Conservation (phyloP, 2,329 filamentous ascomycete species). For the Aureobasidium pullulans region DNA sequence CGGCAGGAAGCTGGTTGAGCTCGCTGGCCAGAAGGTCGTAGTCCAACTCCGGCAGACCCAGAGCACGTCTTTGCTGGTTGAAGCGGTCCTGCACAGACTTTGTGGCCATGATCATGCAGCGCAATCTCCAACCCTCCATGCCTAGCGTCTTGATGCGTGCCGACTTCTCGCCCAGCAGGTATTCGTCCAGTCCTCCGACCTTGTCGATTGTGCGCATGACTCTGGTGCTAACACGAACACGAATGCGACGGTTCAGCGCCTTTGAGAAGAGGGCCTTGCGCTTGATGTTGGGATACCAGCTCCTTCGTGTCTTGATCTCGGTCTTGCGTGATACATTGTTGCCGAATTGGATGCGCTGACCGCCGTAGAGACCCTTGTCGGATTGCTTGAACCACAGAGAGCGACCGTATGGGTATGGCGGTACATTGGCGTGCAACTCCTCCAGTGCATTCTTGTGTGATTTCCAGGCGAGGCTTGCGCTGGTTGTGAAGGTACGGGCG, state of each 20-base stretch:
- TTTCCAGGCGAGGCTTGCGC: conserved; percentile 17
- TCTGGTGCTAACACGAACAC: conserved; percentile 60
- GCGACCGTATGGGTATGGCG: conserved; percentile 63
- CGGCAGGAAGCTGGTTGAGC: conserved; percentile 1
- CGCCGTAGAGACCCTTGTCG: conserved; percentile 51
- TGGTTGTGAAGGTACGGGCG: conserved; percentile 26
- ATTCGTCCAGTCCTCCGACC: conserved; percentile 82
- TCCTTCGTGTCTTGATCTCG: conserved; percentile 62
- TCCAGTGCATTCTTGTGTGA: conserved; percentile 18
- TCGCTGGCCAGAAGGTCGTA: conserved; percentile 26
- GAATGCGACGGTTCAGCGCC: conserved; percentile 55
- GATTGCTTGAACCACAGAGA: conserved; percentile 70
- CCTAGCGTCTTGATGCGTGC: conserved; percentile 78
- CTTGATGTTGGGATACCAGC: conserved; percentile 68
- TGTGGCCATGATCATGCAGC: conserved; percentile 86
- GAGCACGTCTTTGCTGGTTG: conserved; percentile 52
- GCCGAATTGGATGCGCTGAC: conserved; percentile 65
- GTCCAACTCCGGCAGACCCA: conserved; percentile 55
- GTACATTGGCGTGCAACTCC: conserved; percentile 23
- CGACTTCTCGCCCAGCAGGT: conserved; percentile 74
- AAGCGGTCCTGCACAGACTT: conserved; percentile 59
- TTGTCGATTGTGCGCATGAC: conserved; percentile 65
- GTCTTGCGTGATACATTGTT: conserved; percentile 65
- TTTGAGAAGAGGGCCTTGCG: conserved; percentile 61
- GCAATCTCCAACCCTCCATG: conserved; percentile 78